Percentiles rank a stretch among this genome's conserved stretches.
These are phyloP conservation scores for Mucor piriformis DNA, from an alignment of 371 early-diverging fungal genomes.

Conservation along the genomic window DNA sequence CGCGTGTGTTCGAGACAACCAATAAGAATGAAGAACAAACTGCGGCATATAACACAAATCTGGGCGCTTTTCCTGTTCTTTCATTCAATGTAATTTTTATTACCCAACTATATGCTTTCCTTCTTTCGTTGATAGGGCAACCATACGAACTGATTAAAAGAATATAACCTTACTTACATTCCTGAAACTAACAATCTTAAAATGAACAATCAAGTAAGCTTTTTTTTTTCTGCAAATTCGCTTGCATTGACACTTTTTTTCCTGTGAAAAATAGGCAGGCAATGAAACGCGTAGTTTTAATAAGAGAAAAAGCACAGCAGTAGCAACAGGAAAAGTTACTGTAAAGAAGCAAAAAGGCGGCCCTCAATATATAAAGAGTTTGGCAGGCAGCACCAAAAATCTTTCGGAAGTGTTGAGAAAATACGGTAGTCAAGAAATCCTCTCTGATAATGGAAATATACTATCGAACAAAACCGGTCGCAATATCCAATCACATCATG, in stretches of 20 bases:
- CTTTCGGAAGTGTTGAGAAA: too few relatives aligned
- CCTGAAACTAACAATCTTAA: background rate
- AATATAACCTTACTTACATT: background rate
- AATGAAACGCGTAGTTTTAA: background rate
- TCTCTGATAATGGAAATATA: constrained; percentile 24
- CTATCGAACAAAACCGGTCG: constrained; percentile 10
- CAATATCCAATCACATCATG: background rate
- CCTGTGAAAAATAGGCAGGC: constrained; percentile 11
- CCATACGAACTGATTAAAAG: too few relatives aligned
- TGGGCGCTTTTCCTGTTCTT: background rate
- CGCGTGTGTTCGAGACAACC: too few relatives aligned
- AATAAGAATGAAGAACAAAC: too few relatives aligned
- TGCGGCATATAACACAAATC: too few relatives aligned
- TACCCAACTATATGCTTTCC: background rate
- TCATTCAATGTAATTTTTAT: background rate
- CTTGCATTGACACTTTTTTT: too few relatives aligned
- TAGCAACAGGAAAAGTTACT: background rate
- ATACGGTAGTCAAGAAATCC: constrained; percentile 9
- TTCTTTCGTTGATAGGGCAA: background rate
- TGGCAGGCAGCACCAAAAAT: too few relatives aligned
- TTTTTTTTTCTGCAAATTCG: background rate
- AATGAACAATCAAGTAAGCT: constrained; percentile 10
- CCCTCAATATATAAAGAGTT: too few relatives aligned
- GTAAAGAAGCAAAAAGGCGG: background rate
- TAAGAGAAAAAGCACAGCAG: background rate